phyloP scores from a whole-genome alignment of 495 filamentous ascomycete genomes.

The Xylaria cubensis region DNA sequence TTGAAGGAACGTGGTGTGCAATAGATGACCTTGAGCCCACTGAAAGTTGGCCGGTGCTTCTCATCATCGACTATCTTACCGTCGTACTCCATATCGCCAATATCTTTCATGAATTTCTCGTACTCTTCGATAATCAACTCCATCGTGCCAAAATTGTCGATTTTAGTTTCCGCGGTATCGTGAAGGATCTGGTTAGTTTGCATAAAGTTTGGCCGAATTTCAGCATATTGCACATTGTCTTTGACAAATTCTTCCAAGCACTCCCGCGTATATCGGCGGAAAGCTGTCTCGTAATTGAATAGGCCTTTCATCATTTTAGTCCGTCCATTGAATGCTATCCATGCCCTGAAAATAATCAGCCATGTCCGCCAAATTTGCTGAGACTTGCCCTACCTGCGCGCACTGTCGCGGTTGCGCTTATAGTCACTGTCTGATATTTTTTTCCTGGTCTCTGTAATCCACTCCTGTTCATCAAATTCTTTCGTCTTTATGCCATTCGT shows the following conservation, averaged over 20 bases:
- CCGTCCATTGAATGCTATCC: constrained; percentile 60
- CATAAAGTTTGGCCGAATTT: constrained; percentile 66
- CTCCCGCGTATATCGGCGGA: constrained; percentile 51
- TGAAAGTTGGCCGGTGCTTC: constrained; percentile 36
- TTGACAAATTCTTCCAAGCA: constrained; percentile 57
- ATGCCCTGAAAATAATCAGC: constrained; percentile 49
- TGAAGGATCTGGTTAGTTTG: constrained; percentile 56
- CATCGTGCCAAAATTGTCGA: constrained; percentile 58
- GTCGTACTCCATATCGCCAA: constrained; percentile 36
- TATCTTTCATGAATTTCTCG: constrained; percentile 49
- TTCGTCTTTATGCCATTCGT: background rate
- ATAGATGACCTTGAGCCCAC: constrained; percentile 60
- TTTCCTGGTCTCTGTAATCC: constrained; percentile 15
- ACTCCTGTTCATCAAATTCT: constrained; percentile 1
- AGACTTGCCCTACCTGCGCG: constrained; percentile 17
- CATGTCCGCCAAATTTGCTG: background rate
- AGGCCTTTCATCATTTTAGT: constrained; percentile 67
- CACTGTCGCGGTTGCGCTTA: constrained; percentile 8
- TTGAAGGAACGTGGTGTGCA: constrained; percentile 62
- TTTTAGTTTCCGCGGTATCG: constrained; percentile 49
- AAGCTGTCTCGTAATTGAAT: constrained; percentile 63
- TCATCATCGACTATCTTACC: constrained; percentile 35
- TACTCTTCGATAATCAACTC: constrained; percentile 58
- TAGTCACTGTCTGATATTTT: constrained; percentile 15
- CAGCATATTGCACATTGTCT: constrained; percentile 64